Conservation (phyloP, 164 flowering plant species). For the Litsea cubeba region DNA sequence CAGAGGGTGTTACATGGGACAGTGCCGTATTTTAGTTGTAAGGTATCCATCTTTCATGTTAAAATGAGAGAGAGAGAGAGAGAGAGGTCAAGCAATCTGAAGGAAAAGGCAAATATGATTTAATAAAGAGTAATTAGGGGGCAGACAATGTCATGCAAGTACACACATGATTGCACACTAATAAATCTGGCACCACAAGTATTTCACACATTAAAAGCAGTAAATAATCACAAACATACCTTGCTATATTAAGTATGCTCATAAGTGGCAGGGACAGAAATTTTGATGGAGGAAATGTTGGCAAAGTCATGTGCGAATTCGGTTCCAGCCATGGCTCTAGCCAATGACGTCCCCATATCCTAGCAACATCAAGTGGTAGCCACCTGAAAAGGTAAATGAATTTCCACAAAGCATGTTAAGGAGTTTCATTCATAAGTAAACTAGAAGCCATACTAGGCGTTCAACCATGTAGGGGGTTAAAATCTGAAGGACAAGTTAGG, state of each 20-base stretch:
- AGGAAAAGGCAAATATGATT: neutral
- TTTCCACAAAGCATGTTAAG: neutral
- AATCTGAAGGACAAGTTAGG: neutral
- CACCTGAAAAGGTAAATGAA: slow-evolving; percentile 46
- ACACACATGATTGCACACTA: neutral
- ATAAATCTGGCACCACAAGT: neutral
- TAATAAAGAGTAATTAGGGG: neutral
- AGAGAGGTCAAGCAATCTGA: neutral
- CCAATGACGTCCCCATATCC: slow-evolving; percentile 98
- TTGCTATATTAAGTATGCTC: slow-evolving; percentile 86
- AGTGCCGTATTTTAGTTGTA: too few species aligned
- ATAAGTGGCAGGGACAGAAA: slow-evolving; percentile 79
- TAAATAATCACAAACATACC: slow-evolving; percentile 38
- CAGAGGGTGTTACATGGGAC: too few species aligned
- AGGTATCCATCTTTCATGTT: too few species aligned
- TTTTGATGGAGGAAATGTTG: slow-evolving; percentile 68
- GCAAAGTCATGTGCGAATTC: slow-evolving; percentile 53
- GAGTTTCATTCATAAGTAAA: neutral
- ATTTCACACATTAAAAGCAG: neutral
- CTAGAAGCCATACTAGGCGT: neutral
- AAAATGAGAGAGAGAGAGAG: too few species aligned
- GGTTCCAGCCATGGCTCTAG: slow-evolving; percentile 80
- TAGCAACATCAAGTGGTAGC: slow-evolving; percentile 92
- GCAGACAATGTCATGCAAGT: neutral
- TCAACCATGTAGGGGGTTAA: neutral